Evolutionary conservation across 1,284 basidiomycete species (phyloP), one percentile per base, ranked within the genome.

Genomic region (Heliocybe sulcata): DNA sequence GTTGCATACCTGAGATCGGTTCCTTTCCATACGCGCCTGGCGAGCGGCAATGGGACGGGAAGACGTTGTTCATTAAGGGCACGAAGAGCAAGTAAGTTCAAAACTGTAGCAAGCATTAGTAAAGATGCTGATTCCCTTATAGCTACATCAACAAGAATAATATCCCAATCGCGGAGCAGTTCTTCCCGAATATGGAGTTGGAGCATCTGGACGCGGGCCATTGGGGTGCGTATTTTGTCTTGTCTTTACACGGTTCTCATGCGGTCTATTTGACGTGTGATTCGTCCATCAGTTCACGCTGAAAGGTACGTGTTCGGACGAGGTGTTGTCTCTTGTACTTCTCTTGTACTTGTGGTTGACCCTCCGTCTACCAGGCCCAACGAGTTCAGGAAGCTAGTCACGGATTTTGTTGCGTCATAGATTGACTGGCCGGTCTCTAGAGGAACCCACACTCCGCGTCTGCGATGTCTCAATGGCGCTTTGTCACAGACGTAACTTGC

Each of bases 61-160:
- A 72, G 48, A 80, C 86, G 0, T 67, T 95, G 10, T 89, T 92
- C 59, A 77, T 94, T 59, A 94, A 92, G 65, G 92, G 93, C 1
- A 70, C 72, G 25, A 84, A 82, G 71, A 92, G 87, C 81, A 81
- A 79, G 82, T 87, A 42, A 16, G 38, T 35, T 9, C 9, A 35
- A 57, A 62, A 80, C 71, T 16, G 23, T 47, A 45, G 45, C 6
- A 42, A 33, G 31, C n/a, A n/a, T 16, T 19, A 25, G 47, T 45
- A 20, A 53, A 87, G 84, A 55, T 92, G 29, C 29, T 31, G 12
- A 31, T 6, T 12, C 3, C 38, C 29, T 31, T 6, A 31, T 31
- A 42, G 38, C 38, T 42, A 86, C 65, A 83, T 94, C 60, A 92
- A 91, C 62, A 68, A 76, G 12, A 73, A 77, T 56, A 90, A 88